phyloP scores from a whole-genome alignment of 768 basidiomycete genomes.

The Pisolithus tinctorius region DNA sequence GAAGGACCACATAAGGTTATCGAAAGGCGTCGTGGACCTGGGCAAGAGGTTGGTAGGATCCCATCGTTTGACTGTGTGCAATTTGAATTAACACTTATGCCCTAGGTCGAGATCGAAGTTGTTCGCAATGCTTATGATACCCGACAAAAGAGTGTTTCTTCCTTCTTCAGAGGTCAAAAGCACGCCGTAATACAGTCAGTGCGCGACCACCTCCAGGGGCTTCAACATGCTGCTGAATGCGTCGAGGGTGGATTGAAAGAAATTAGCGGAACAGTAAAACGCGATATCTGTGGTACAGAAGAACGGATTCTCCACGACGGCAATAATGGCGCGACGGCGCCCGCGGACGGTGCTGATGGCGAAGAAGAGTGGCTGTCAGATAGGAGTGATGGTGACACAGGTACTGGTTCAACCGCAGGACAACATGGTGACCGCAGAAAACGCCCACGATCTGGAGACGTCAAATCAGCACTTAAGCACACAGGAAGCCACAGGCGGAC shows the following conservation, averaged over 20 bases:
- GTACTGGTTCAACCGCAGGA: conserved; percentile 6
- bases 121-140: conserved; percentile 35
- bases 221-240: conserved; percentile 10
- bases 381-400: conserved; percentile 25
- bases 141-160: conserved; percentile 4
- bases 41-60: conserved; percentile 54
- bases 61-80: not conserved
- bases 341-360: conserved; percentile 27
- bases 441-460: conserved; percentile 21
- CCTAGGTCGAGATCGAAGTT: conserved; percentile 59
- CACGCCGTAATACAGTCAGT: conserved; percentile 1
- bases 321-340: conserved; percentile 2
- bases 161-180: not conserved
- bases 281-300: conserved; percentile 10
- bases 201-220: conserved; percentile 8
- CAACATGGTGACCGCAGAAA: conserved; percentile 11
- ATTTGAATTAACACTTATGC: conserved; percentile 11
- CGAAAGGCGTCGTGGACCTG: conserved; percentile 51
- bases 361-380: conserved; percentile 68
- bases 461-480: conserved; percentile 7
- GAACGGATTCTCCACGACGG: conserved; percentile 8
- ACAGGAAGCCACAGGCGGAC: not conserved
- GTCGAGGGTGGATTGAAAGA: conserved; percentile 22
- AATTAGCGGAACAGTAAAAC: conserved; percentile 11
- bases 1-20: conserved; percentile 65